phyloP scores from a whole-genome alignment of 2,329 filamentous ascomycete species.

The Aspergillus sp. region DNA sequence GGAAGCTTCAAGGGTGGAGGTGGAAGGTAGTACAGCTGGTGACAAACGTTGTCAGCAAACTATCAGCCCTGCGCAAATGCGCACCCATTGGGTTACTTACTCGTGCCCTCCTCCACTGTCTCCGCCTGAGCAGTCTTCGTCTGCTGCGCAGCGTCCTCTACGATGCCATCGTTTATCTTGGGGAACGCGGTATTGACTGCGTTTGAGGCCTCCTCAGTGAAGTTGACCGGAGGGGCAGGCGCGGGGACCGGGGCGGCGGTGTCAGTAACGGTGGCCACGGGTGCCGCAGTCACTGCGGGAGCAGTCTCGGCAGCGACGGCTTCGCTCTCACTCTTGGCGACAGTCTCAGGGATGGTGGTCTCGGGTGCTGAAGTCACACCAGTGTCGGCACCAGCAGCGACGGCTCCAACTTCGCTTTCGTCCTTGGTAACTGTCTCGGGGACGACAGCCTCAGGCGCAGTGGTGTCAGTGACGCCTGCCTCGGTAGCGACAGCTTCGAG shows the following conservation, averaged over 20 bases:
- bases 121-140: constrained; percentile 5
- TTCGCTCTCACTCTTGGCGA: constrained; percentile 23
- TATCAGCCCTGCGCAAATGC: too few relatives aligned
- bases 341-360: constrained; percentile 17
- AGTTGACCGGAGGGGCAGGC: constrained; percentile 14
- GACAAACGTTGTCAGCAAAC: constrained; percentile 4
- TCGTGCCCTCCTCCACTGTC: background rate
- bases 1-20: constrained; percentile 16
- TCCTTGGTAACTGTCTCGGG: constrained; percentile 15
- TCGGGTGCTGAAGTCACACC: constrained; percentile 5
- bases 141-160: constrained; percentile 16
- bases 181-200: constrained; percentile 10
- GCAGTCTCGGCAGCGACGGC: constrained; percentile 17
- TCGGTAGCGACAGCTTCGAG: constrained; percentile 17
- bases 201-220: constrained; percentile 14
- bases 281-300: constrained; percentile 15
- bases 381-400: constrained; percentile 11
- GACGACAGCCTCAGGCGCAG: constrained; percentile 9
- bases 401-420: background rate
- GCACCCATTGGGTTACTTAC: constrained; percentile 4
- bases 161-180: constrained; percentile 8
- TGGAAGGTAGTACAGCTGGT: constrained; percentile 10
- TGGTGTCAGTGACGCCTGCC: constrained; percentile 8
- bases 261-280: constrained; percentile 24
- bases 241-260: constrained; percentile 15